Evolutionary conservation across 306 rosid genomes (phyloP), one percentile per base, ranked within the genome.

Genomic region (Cicer cuneatum): DNA sequence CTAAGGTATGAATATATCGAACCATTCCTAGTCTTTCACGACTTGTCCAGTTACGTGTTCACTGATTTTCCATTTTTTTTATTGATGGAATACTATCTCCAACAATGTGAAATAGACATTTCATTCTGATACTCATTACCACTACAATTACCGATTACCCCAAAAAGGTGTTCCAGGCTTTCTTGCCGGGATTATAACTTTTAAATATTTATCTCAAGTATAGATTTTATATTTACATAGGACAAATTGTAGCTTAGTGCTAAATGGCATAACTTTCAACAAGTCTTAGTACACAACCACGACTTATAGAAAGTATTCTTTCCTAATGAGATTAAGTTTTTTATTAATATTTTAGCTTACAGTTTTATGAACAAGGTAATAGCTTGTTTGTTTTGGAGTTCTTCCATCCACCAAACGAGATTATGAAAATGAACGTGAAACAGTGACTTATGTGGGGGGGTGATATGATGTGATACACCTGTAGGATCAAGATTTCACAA

Each of bases 1-100:
- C 99, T 13, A 76, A 87, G 94, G 98, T 92, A 74, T 63, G 82
- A 41, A 51, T 70, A 39, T 80, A 52, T 57, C 72, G 62, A 49
- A 61, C 69, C 54, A 76, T 59, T 73, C 43, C 72, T 13, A 40
- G 38, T 42, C 33, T 74, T 60, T 24, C 43, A 24, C 56, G 29
- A 59, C 78, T 40, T 62, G 57, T 77, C 62, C 73, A 43, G 75
- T 81, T 76, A 10, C 39, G 40, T 75, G 18, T 40, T 48, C 39
- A 13, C 37, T 69, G 45, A 45, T 33, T 77, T 24, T 45, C 39
- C 29, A 40, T 66, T 69, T 49, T 29, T 68, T 35, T 51, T 40
- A 62, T 59, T 11, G 40, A 43, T 46, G 39, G 40, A 15, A n/a
- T 37, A n/a, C 41, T n/a, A 69, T 51, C 59, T 54, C 47, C 49